Evolutionary conservation across 2,329 filamentous ascomycete genomes (phyloP).

Genomic region (Arthrobotrys conoides): DNA sequence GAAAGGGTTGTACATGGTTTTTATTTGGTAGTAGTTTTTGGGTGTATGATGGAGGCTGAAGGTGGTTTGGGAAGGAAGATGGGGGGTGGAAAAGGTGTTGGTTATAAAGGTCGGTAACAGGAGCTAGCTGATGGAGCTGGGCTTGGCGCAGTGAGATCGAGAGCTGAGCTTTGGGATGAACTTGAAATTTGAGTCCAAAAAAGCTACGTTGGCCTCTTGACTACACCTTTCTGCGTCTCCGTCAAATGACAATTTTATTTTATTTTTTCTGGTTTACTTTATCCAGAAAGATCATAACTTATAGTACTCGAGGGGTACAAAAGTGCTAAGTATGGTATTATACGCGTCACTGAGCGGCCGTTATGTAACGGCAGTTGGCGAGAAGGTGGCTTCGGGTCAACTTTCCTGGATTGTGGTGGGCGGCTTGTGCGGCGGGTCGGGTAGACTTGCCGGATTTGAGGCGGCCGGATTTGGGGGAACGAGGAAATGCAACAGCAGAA

Average conservation of each 20-base stretch:
- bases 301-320: too few relatives aligned
- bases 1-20: slow-evolving; percentile 42
- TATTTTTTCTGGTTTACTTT: too few relatives aligned
- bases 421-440: slow-evolving; percentile 6
- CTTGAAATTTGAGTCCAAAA: not conserved
- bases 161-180: not conserved
- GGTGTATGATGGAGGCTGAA: not conserved
- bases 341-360: not conserved
- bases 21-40: not conserved
- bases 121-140: not conserved
- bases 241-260: not conserved
- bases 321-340: not conserved
- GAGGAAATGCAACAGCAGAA: not conserved
- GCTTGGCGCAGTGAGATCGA: not conserved
- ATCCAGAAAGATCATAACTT: too few relatives aligned
- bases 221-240: not conserved
- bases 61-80: not conserved
- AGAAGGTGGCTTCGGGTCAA: not conserved
- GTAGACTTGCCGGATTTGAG: not conserved
- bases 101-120: not conserved
- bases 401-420: not conserved
- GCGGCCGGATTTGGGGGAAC: not conserved
- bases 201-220: not conserved
- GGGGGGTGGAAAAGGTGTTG: not conserved
- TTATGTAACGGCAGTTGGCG: not conserved